Evolutionary conservation across 2,329 filamentous ascomycete species (phyloP), one percentile per base, ranked within the genome.

Genomic region (Lachnellula arida): DNA sequence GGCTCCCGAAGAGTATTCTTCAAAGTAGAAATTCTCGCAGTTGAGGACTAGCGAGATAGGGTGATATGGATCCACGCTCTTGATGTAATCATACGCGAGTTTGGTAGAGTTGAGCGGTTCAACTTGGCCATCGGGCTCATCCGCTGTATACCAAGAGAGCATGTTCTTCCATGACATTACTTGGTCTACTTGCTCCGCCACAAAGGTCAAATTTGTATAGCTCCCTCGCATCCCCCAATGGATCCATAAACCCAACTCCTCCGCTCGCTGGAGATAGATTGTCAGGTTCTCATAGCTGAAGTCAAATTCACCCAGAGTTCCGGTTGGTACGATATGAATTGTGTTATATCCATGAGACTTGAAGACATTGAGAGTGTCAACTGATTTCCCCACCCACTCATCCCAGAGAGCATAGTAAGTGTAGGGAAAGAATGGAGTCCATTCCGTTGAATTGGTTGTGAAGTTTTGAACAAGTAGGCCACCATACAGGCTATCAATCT

Each of bases 11-110:
- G 74, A 68, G 62, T 81, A 81, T n/a, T 76, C 70, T 25, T 67
- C 58, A 63, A 78, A 81, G 63, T 79, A 74, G 65, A 78, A 81
- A 60, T 80, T 78, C 47, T 73, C 72, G 66, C 79, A 81, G 60
- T 81, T 81, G 32, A 81, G 68, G 3, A 74, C 74, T 3, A 81
- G 70, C 5, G 73, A 76, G n/a, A 79, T 71, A 0, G 78, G 78
- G 65, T 81, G 79, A 60, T 80, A 81, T 0, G 76, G 76, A 60
- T 81, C 79, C 5, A 78, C 61, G 3, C 63, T 60, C 52, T 73
- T 74, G 57, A 81, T 73, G 44, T 70, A 61, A 11, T 73, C 64
- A 63, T 80, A 79, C 0, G 76, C 70, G 17, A 72, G 57, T 7
- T 62, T 61, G 0, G 78, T 76, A 0, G 75, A 74, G 61, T 78